Base-by-base conservation (phyloP, 345 rosid species). In the Murraya paniculata region DNA sequence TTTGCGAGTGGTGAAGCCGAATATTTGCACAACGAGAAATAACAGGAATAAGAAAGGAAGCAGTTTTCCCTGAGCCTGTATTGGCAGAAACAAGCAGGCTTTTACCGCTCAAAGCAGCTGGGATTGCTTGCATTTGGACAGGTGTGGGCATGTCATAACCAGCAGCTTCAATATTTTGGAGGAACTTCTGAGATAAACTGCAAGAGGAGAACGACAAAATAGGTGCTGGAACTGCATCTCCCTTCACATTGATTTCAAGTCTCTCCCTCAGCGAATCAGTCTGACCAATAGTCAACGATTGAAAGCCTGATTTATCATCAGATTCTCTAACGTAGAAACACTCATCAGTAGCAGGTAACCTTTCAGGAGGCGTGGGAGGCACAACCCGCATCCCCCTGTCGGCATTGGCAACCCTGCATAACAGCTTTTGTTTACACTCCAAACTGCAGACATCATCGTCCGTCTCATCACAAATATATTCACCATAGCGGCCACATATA, bases 21-120 rank as follows among this genome's bases (percentile, higher is more conserved):
- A 81, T 81, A 56, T 68, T 83, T 76, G 89, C 83, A 75, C 97
- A 95, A 27, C 74, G 80, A 64, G 92, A 87, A 80, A 95, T 79
- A 73, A 95, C 64, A 55, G 98, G 98, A 79, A 95, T 78, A 73
- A 95, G 83, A 88, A 90, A 95, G 33, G 97, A 92, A 67, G 94
- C 97, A 21, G 98, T 93, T 83, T 95, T 95, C 62, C 99, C 94
- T 0, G 94, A 91, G 82, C 99, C 99, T 0, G 99, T 95, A 73
- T 86, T 85, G 33, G 99, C 98, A 4, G 94, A 90, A 85, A 91
- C 99, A 81, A 95, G 90, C 73, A 95, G 61, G 84, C 85, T 93
- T 77, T 73, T 87, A 13, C 94, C 90, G 28, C 31, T 75, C 85
- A 93, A 81, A 84, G 96, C 94, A 71, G 90, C 86, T 8, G 99